Conservation (phyloP, 2,329 filamentous ascomycete species). For the Lachnellula cervina region DNA sequence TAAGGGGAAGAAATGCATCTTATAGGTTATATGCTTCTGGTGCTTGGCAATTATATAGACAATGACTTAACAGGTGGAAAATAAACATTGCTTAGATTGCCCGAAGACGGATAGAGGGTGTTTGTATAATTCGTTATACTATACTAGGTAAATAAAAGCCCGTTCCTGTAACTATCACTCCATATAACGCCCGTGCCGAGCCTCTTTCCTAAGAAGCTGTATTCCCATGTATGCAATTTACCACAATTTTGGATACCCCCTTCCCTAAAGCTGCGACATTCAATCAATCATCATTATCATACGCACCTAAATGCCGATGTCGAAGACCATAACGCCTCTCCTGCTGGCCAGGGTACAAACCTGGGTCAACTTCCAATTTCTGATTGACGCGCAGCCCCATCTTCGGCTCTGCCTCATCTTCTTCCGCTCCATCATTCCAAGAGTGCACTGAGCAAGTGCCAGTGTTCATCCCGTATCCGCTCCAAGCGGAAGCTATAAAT, state of each 20-base stretch:
- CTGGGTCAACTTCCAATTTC: constrained; percentile 33
- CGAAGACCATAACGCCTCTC: not conserved
- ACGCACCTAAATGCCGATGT: not conserved
- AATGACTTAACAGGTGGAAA: too few species aligned
- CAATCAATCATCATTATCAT: not conserved
- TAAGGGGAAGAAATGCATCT: too few species aligned
- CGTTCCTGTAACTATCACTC: not conserved
- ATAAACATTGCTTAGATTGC: too few species aligned
- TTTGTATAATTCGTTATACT: too few species aligned
- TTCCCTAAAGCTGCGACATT: not conserved
- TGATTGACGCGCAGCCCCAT: constrained; percentile 41
- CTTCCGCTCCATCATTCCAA: constrained; percentile 58
- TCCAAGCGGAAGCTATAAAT: constrained; percentile 59
- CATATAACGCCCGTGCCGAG: not conserved
- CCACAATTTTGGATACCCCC: not conserved
- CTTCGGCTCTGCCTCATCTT: constrained; percentile 51
- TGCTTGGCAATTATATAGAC: too few species aligned
- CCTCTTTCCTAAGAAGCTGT: not conserved
- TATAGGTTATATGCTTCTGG: too few species aligned
- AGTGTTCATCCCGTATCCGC: constrained; percentile 58
- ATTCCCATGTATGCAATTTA: not conserved
- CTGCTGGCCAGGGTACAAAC: constrained; percentile 6
- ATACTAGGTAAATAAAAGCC: too few species aligned
- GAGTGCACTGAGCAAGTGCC: constrained; percentile 64
- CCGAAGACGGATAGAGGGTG: too few species aligned